Percentiles rank a stretch among this genome's conserved stretches.
Conservation (phyloP, 208 protist genomes). For the Herpetomonas muscarum region DNA sequence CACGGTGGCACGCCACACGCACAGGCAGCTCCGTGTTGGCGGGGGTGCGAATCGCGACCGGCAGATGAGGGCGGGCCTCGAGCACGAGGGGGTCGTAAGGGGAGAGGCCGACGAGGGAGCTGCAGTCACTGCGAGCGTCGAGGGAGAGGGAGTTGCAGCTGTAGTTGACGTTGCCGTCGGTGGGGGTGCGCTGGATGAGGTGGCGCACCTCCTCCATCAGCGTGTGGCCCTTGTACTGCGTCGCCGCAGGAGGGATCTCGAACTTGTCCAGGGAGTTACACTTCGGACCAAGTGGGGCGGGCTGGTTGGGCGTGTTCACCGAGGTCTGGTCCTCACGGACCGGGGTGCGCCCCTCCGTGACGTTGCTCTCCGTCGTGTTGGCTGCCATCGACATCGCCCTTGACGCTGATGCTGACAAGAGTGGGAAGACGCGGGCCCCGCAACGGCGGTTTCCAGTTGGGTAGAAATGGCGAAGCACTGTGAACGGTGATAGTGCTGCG, state of each 20-base stretch:
- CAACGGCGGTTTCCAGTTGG: no score
- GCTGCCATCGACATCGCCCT: no score
- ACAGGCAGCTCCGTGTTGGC: conserved; percentile 22
- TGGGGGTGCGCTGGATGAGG: background rate
- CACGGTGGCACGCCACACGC: conserved; percentile 60
- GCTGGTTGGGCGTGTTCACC: conserved; percentile 28
- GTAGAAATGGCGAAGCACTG: no score
- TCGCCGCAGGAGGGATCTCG: background rate
- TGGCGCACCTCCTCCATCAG: background rate
- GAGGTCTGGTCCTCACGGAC: conserved; percentile 19
- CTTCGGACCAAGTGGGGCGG: background rate
- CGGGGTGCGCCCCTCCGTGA: background rate
- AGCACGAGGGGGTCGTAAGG: conserved; percentile 4
- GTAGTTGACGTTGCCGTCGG: background rate
- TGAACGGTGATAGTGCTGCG: no score
- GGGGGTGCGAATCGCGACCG: conserved; percentile 22
- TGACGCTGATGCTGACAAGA: background rate
- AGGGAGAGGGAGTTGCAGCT: background rate
- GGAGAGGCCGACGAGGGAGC: background rate
- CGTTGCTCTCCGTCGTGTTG: background rate
- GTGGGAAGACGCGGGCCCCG: no score
- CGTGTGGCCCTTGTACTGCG: background rate
- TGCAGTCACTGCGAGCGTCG: background rate
- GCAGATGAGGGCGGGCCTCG: conserved; percentile 20
- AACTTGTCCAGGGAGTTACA: background rate